Conservation (phyloP, 2,329 filamentous ascomycete genomes). For the Colletotrichum musae region DNA sequence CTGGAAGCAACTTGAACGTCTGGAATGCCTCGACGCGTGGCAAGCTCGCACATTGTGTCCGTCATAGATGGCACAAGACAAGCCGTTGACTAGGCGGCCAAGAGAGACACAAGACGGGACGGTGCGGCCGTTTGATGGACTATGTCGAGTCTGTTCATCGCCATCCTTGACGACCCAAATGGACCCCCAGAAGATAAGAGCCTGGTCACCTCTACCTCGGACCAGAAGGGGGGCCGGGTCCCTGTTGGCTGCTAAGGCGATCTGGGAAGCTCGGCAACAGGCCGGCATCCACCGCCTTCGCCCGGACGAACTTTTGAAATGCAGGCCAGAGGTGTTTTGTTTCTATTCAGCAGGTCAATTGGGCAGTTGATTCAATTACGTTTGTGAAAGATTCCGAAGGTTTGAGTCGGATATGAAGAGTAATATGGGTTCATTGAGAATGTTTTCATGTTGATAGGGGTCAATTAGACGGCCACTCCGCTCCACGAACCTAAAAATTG, state of each 20-base stretch:
- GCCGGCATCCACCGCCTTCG: neutral
- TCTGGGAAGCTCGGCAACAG: slow-evolving; percentile 17
- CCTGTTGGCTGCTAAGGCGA: slow-evolving; percentile 12
- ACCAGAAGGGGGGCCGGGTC: slow-evolving; percentile 1
- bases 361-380: slow-evolving; percentile 3
- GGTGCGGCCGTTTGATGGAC: neutral
- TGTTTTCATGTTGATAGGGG: neutral
- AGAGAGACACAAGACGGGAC: slow-evolving; percentile 6
- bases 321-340: neutral
- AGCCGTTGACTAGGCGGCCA: neutral
- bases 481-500: slow-evolving; percentile 12
- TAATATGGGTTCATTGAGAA: neutral
- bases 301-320: slow-evolving; percentile 27
- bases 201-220: slow-evolving; percentile 12
- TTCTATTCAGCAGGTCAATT: neutral
- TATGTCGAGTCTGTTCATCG: neutral
- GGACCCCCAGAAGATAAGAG: slow-evolving; percentile 22
- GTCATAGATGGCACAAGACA: neutral
- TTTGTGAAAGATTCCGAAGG: neutral
- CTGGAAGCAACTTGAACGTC: no score
- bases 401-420: no score
- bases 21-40: no score
- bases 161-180: neutral
- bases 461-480: slow-evolving; percentile 11
- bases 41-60: neutral